phyloP scores from a whole-genome alignment of 305 asterid genomes.

The Ruellia speciosa region DNA sequence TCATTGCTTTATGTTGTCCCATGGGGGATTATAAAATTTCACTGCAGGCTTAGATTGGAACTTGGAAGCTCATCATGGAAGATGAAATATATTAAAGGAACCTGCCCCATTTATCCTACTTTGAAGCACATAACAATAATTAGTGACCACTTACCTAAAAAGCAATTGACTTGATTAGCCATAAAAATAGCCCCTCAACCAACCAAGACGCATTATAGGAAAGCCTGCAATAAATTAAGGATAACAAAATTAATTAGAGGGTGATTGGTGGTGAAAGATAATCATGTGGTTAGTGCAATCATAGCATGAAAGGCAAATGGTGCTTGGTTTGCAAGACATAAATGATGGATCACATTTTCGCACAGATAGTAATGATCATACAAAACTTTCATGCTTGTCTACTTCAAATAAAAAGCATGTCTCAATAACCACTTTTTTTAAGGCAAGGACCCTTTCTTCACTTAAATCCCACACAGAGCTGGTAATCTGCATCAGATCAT shows the following conservation, averaged over 20 bases:
- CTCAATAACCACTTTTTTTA: neutral
- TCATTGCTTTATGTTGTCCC: neutral
- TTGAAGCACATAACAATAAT: neutral
- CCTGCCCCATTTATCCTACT: conserved; percentile 5
- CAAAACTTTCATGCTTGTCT: conserved; percentile 39
- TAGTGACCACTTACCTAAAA: conserved; percentile 23
- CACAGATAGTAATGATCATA: conserved; percentile 32
- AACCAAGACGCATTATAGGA: neutral
- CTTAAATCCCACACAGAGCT: neutral
- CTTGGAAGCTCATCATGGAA: conserved; percentile 10
- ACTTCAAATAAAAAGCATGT: conserved; percentile 21
- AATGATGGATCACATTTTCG: conserved; percentile 34
- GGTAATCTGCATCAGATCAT: conserved; percentile 17
- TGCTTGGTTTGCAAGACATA: conserved; percentile 26
- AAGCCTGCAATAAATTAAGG: neutral
- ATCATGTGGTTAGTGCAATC: conserved; percentile 22
- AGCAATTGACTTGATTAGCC: conserved; percentile 19
- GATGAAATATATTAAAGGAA: neutral
- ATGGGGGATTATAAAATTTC: neutral
- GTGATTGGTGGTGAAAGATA: conserved; percentile 14
- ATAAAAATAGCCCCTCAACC: conserved; percentile 12
- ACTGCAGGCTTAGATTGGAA: conserved; percentile 10
- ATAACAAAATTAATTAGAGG: neutral
- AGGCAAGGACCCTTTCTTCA: neutral
- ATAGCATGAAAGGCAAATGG: conserved; percentile 23